A percentile compares a stretch with the other conserved stretches of the same genome.
phyloP scores from a whole-genome alignment of 345 rosid species.

The Salix udensis region DNA sequence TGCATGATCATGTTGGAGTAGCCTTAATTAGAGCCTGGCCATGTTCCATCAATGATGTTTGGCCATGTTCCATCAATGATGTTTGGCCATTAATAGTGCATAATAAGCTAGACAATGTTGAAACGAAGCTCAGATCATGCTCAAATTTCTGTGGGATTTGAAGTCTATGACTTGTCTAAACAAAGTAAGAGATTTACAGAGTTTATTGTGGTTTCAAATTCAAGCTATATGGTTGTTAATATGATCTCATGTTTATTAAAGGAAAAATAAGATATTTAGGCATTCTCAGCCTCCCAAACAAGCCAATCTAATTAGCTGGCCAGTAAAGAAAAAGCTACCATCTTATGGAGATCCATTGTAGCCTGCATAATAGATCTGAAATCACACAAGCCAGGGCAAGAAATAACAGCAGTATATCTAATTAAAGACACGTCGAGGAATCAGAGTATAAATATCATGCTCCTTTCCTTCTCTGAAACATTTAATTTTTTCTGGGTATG shows the following conservation, averaged over 20 bases:
- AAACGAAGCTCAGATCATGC: background rate
- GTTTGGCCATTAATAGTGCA: background rate
- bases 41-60: background rate
- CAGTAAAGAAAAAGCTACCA: background rate
- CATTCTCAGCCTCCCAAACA: background rate
- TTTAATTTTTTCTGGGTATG: background rate
- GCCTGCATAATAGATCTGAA: background rate
- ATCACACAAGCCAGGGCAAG: background rate
- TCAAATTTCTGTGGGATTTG: background rate
- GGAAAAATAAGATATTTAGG: no score
- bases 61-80: background rate
- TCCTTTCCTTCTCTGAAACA: background rate
- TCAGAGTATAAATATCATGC: background rate
- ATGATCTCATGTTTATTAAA: no score
- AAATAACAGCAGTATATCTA: background rate
- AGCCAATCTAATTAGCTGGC: background rate
- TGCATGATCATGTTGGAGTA: background rate
- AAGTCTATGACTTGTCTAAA: background rate
- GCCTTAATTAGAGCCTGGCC: background rate
- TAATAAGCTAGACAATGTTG: background rate
- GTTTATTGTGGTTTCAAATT: no score
- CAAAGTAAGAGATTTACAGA: no score
- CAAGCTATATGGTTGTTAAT: no score
- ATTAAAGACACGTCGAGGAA: background rate
- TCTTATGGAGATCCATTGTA: background rate